Evolutionary conservation across 129 eudicot genomes (phyloP).

Genomic region (Deinandra increscens): DNA sequence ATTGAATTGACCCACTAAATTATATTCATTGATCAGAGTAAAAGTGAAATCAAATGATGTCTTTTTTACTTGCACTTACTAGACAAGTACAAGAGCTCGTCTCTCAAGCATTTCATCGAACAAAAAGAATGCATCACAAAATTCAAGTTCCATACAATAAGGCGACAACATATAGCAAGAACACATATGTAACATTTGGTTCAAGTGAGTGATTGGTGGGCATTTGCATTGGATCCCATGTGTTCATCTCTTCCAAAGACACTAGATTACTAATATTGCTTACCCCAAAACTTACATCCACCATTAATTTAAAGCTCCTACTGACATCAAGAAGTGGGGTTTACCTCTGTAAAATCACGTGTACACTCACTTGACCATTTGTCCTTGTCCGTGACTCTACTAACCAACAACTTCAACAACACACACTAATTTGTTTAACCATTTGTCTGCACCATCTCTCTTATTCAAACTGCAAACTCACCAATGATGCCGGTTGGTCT

Average conservation of each 20-base stretch:
- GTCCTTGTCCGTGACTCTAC: slow-evolving; percentile 30
- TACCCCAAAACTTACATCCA: slow-evolving; percentile 10
- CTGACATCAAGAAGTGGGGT: slow-evolving; percentile 32
- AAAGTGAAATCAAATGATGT: too few species aligned
- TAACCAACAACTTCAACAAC: slow-evolving; percentile 28
- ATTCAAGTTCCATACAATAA: not conserved
- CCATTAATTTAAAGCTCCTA: slow-evolving; percentile 18
- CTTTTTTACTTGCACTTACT: too few species aligned
- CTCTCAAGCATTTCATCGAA: too few species aligned
- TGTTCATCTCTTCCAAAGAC: slow-evolving; percentile 19
- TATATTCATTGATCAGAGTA: too few species aligned
- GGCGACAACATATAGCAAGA: slow-evolving; percentile 11
- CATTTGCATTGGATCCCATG: slow-evolving; percentile 29
- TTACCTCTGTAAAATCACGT: slow-evolving; percentile 23
- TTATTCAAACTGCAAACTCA: slow-evolving; percentile 12
- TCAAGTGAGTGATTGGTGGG: slow-evolving; percentile 15
- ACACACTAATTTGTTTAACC: slow-evolving; percentile 11
- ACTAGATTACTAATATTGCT: slow-evolving; percentile 14
- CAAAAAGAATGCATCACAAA: too few species aligned
- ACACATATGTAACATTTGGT: not conserved
- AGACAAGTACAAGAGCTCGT: too few species aligned
- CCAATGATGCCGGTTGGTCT: slow-evolving; percentile 6
- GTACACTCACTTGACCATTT: slow-evolving; percentile 29
- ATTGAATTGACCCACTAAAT: too few species aligned
- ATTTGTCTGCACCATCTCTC: slow-evolving; percentile 17